Percentiles rank a stretch among this genome's conserved stretches.
Evolutionary conservation across 1,139 yeast genomes (phyloP).

Genomic region (Lodderomyces theae): DNA sequence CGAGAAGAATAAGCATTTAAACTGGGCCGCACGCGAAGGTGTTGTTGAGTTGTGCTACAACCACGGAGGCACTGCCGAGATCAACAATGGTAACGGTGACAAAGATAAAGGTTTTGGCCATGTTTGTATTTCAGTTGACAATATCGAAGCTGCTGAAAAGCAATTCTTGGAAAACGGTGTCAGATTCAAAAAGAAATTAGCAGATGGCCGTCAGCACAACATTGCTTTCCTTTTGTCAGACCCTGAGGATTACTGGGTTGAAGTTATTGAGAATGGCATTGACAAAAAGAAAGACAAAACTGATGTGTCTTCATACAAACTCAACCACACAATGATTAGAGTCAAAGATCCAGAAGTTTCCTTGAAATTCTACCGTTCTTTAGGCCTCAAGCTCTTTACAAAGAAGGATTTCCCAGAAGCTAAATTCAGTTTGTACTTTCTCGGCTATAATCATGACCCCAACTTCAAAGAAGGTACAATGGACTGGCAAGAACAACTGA

Average conservation of each 20-base stretch:
- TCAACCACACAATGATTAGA: constrained; percentile 93
- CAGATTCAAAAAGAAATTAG: constrained; percentile 72
- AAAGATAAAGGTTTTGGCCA: constrained; percentile 94
- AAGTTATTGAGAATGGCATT: constrained; percentile 65
- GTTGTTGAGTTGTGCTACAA: constrained; percentile 82
- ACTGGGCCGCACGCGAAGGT: constrained; percentile 68
- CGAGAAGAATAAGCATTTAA: constrained; percentile 35
- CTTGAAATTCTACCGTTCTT: constrained; percentile 69
- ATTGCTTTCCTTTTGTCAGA: constrained; percentile 87
- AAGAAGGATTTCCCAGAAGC: constrained; percentile 61
- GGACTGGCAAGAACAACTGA: constrained; percentile 28
- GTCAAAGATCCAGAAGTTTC: constrained; percentile 81
- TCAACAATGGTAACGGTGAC: constrained; percentile 79
- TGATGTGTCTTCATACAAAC: constrained; percentile 46
- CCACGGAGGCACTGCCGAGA: constrained; percentile 68
- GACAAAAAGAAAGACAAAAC: constrained; percentile 39
- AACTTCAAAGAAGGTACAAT: constrained; percentile 36
- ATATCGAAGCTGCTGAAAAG: constrained; percentile 62
- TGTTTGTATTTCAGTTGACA: constrained; percentile 81
- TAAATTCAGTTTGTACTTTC: constrained; percentile 79
- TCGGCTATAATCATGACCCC: constrained; percentile 59
- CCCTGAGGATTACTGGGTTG: constrained; percentile 97
- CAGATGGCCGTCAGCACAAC: constrained; percentile 88
- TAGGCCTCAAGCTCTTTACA: constrained; percentile 75
- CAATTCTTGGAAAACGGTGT: constrained; percentile 60